A percentile compares a stretch with the other conserved stretches of the same genome.
phyloP scores from a whole-genome alignment of 768 basidiomycete genomes.

The Calocybe indica region DNA sequence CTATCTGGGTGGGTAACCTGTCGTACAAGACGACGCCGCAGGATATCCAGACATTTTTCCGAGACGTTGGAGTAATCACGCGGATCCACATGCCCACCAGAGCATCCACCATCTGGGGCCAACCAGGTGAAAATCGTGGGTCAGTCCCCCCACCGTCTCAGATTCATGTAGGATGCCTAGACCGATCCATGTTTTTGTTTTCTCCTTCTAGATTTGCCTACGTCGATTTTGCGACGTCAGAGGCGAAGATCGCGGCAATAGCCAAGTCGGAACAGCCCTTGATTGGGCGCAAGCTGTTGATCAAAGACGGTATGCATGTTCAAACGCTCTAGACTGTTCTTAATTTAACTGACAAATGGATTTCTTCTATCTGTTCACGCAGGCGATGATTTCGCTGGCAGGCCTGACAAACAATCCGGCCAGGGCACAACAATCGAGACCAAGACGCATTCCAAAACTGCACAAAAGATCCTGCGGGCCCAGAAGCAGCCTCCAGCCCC shows the following conservation, averaged over 20 bases:
- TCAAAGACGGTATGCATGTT: constrained; percentile 74
- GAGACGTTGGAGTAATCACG: constrained; percentile 67
- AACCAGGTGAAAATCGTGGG: constrained; percentile 74
- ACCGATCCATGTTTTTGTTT: constrained; percentile 3
- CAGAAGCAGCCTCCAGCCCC: constrained; percentile 84
- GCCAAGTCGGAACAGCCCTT: constrained; percentile 75
- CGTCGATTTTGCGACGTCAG: constrained; percentile 82
- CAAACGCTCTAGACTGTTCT: neutral
- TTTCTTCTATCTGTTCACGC: constrained; percentile 3
- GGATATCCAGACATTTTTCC: constrained; percentile 66
- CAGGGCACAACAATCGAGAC: constrained; percentile 17
- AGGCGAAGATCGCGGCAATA: constrained; percentile 72
- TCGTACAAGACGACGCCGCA: constrained; percentile 82
- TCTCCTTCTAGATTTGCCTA: constrained; percentile 78
- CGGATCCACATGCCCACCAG: constrained; percentile 86
- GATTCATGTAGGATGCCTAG: neutral
- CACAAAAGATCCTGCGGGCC: constrained; percentile 66
- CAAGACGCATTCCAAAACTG: constrained; percentile 54
- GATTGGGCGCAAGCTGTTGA: constrained; percentile 82
- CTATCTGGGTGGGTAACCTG: constrained; percentile 95
- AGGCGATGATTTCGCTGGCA: constrained; percentile 74
- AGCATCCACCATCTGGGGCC: constrained; percentile 36
- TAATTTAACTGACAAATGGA: constrained; percentile 1
- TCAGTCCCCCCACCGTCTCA: constrained; percentile 27
- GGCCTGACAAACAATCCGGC: constrained; percentile 39